These are phyloP conservation scores for Dactylellina drechsleri DNA, from an alignment of 2,329 filamentous ascomycete genomes.

Conservation along the genomic window DNA sequence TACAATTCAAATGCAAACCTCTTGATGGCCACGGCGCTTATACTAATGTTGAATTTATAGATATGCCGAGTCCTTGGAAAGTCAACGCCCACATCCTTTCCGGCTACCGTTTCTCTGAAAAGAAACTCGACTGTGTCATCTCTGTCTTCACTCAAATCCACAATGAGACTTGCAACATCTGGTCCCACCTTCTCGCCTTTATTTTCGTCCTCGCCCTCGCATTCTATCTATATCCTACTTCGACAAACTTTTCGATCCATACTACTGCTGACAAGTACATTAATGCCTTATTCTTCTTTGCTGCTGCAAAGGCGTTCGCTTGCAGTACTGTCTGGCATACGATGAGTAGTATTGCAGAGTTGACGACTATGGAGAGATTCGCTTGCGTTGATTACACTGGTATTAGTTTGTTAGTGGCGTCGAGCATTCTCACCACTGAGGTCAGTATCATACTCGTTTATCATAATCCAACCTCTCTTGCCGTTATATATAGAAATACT, in stretches of 20 bases:
- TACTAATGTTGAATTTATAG: conserved; percentile 60
- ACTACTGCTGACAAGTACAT: conserved; percentile 90
- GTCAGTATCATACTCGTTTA: conserved; percentile 4
- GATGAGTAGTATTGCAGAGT: conserved; percentile 95
- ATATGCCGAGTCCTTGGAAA: conserved; percentile 89
- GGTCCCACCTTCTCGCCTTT: conserved; percentile 92
- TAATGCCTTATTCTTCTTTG: conserved; percentile 93
- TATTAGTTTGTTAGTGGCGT: conserved; percentile 92
- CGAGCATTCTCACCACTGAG: conserved; percentile 96
- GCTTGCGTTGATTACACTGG: conserved; percentile 98
- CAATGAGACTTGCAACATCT: conserved; percentile 97
- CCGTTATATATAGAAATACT: not conserved
- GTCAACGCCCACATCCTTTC: conserved; percentile 92
- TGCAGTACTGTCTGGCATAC: conserved; percentile 99
- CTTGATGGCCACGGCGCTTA: not conserved
- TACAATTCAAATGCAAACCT: not conserved
- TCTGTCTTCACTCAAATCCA: conserved; percentile 81
- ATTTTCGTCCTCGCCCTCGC: conserved; percentile 86
- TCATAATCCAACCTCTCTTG: not conserved
- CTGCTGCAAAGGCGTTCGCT: conserved; percentile 90
- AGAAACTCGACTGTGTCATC: conserved; percentile 85
- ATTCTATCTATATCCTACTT: conserved; percentile 94
- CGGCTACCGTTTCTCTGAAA: conserved; percentile 93
- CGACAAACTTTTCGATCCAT: conserved; percentile 84
- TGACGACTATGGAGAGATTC: conserved; percentile 89